phyloP scores from a whole-genome alignment of 768 basidiomycete species.

The Russula dissimulans region DNA sequence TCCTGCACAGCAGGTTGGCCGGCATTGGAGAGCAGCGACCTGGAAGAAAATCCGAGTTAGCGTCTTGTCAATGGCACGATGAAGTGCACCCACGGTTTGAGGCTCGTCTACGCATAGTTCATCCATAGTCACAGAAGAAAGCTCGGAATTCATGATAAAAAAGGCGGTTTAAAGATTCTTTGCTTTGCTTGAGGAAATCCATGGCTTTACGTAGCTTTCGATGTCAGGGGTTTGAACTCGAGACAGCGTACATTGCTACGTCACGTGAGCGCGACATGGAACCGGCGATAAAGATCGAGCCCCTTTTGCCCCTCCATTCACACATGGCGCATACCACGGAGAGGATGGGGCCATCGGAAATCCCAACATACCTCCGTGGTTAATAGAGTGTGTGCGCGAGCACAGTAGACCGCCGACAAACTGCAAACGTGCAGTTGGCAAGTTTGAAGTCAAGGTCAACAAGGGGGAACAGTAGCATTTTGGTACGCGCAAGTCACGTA shows the following conservation, averaged over 20 bases:
- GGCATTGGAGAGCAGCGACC: neutral
- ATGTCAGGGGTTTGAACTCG: constrained; percentile 2
- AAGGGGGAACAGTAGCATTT: too few relatives aligned
- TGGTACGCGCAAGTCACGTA: too few relatives aligned
- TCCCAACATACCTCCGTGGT: too few relatives aligned
- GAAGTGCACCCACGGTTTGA: neutral
- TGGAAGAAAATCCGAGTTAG: neutral
- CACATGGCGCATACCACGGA: too few relatives aligned
- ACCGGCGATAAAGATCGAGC: too few relatives aligned
- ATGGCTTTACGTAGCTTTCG: constrained; percentile 6
- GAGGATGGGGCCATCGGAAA: too few relatives aligned
- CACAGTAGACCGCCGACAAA: too few relatives aligned
- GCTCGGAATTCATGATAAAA: neutral
- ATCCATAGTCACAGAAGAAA: neutral
- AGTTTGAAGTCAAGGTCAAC: too few relatives aligned
- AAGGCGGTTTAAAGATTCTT: neutral
- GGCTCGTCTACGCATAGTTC: neutral
- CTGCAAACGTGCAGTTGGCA: too few relatives aligned
- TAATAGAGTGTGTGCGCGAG: too few relatives aligned
- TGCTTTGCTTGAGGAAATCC: neutral
- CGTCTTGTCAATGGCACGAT: neutral
- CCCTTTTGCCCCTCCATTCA: too few relatives aligned
- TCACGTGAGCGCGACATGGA: constrained; percentile 7
- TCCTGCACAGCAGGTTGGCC: neutral
- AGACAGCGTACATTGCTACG: neutral